Evolutionary conservation across 208 protist genomes (phyloP).

Genomic region (Crithidia brevicula): DNA sequence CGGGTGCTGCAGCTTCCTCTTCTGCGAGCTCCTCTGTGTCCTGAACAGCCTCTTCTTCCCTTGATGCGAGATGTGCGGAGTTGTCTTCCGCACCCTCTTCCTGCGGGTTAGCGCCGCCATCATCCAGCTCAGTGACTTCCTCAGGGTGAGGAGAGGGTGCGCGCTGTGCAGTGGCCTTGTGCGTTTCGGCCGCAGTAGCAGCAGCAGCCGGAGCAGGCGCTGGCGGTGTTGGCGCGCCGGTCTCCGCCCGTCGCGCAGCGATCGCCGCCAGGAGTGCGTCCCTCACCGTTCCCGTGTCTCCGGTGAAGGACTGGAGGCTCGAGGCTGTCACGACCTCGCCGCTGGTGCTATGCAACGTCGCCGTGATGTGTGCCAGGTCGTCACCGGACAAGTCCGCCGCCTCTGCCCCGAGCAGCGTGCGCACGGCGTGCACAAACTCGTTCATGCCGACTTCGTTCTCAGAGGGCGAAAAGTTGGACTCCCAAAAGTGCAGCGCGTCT

Average conservation of each 20-base stretch:
- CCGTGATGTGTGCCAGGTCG: constrained; percentile 39
- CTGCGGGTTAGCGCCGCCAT: not conserved
- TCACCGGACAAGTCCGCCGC: constrained; percentile 14
- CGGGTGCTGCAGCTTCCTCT: not conserved
- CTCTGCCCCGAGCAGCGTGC: constrained; percentile 11
- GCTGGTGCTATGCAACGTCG: constrained; percentile 33
- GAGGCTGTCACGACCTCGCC: constrained; percentile 42
- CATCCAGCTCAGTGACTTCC: not conserved
- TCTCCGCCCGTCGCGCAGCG: not conserved
- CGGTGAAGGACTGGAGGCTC: constrained; percentile 70
- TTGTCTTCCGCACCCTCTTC: constrained; percentile 7
- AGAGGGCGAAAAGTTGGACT: constrained; percentile 56
- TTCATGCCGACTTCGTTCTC: constrained; percentile 67
- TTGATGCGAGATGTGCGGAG: no score
- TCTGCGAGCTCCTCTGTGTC: no score
- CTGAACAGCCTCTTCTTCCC: constrained; percentile 1
- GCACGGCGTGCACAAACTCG: constrained; percentile 55
- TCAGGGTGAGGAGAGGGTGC: constrained; percentile 4
- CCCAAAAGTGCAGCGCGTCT: constrained; percentile 76
- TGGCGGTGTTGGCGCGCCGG: not conserved
- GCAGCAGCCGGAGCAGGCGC: not conserved
- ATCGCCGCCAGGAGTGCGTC: constrained; percentile 30
- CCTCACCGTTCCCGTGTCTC: constrained; percentile 41
- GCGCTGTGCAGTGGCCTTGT: not conserved
- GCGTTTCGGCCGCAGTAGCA: not conserved